Evolutionary conservation across 805 yeast species (phyloP), one percentile per base, ranked within the genome.

Genomic region (Metschnikowia hibisci): DNA sequence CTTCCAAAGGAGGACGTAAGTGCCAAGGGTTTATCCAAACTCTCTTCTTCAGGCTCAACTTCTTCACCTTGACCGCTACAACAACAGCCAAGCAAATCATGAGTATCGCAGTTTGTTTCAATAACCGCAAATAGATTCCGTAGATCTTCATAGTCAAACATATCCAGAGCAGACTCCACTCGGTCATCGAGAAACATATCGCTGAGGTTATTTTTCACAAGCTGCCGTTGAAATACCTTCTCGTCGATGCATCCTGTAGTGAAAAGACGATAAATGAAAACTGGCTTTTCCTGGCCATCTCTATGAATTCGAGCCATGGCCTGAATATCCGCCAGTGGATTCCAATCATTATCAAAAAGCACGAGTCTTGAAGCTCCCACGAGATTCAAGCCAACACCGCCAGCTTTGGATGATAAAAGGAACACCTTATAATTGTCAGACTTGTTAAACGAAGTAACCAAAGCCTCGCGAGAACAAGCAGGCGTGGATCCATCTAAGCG

Each of bases 271-370:
- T 93, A 93, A 25, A 91, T 81, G 57, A 69, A 83, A 9, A 89
- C 93, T 0, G 87, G 87, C 36, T 66, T 75, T 37, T 64, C 77
- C 60, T 93, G 99, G 0, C 99, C 99, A 61, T 91, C 97, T 54
- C 99, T 72, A 58, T 91, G 96, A 6, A 93, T 82, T 49, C 99
- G 69, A 1, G 97, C 96, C 95, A 91, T 87, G 0, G 97, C 96
- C 61, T 93, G 99, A 27, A 85, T 61, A 57, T 93, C 99, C 10
- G 83, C 74, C 0, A 96, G 80, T 0, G 99, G 99, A 51, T 93
- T 93, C 99, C 99, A 93, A 57, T 93, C 98, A 50, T 93, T 87
- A 59, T 93, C 99, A 57, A 87, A 84, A 16, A 93, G 65, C 4
- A 93, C 74, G 32, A 93, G 65, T 22, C 98, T 66, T 0, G 95